These are phyloP conservation scores for Xylaria sp. DNA, from an alignment of 2,329 filamentous ascomycete species.

Conservation along the genomic window DNA sequence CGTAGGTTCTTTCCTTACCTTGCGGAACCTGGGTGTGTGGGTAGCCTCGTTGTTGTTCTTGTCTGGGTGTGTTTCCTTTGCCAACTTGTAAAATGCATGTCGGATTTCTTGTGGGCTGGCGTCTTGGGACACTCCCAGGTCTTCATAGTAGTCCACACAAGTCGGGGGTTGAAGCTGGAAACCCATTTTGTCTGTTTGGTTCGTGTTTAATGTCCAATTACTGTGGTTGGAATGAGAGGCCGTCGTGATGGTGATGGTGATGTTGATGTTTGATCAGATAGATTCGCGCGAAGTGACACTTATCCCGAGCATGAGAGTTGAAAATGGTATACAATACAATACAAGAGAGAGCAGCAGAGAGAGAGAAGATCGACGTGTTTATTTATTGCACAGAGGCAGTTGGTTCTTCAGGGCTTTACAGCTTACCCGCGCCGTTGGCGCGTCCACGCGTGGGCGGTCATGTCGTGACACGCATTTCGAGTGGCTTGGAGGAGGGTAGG, in stretches of 20 bases:
- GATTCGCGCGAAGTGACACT: background rate
- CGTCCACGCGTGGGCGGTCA: slow-evolving; percentile 14
- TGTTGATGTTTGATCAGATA: background rate
- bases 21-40: slow-evolving; percentile 16
- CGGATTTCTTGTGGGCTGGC: background rate
- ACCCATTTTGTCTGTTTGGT: slow-evolving; percentile 2
- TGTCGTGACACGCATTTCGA: slow-evolving; percentile 10
- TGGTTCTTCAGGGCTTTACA: background rate
- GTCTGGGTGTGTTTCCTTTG: slow-evolving; percentile 23
- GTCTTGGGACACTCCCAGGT: slow-evolving; percentile 13
- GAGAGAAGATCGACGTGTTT: background rate
- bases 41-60: slow-evolving; percentile 3
- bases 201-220: background rate
- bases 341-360: background rate
- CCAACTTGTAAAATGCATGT: slow-evolving; percentile 14
- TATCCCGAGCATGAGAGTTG: background rate
- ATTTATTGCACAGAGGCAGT: background rate
- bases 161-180: background rate
- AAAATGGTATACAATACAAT: background rate
- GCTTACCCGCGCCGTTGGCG: slow-evolving; percentile 7
- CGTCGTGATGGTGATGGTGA: background rate
- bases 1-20: slow-evolving; percentile 2
- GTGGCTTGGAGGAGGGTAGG: slow-evolving; percentile 7
- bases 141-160: slow-evolving; percentile 19
- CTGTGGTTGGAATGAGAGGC: background rate